Evolutionary conservation across 208 protist species (phyloP).

Genomic region (Leptomonas pyrrhocoris): DNA sequence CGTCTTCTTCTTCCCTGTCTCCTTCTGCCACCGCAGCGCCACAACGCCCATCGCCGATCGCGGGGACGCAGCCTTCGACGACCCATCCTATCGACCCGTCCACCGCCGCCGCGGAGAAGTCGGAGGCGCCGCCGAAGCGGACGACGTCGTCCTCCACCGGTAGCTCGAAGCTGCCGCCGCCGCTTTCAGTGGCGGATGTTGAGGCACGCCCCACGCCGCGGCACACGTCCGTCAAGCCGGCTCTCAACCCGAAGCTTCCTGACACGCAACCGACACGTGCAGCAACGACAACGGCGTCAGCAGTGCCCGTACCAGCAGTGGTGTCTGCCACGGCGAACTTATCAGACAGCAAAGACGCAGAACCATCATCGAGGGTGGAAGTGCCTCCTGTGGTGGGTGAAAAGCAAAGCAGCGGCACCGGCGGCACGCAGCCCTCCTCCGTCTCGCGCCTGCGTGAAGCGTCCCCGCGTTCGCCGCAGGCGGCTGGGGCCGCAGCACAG

Average conservation of each 20-base stretch:
- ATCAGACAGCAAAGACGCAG: not conserved
- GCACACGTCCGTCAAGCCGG: not conserved
- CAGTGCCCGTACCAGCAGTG: not conserved
- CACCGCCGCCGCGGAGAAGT: not conserved
- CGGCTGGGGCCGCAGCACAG: not conserved
- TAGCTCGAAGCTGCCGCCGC: not conserved
- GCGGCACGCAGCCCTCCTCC: not conserved
- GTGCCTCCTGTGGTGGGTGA: not conserved
- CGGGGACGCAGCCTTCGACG: not conserved
- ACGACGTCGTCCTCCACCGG: not conserved
- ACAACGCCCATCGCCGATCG: no score
- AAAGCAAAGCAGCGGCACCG: not conserved
- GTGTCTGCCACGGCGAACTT: not conserved
- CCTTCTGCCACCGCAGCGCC: no score
- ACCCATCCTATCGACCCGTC: constrained; percentile 1
- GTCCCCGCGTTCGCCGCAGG: constrained; percentile 11
- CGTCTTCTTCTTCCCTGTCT: no score
- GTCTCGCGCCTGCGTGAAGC: constrained; percentile 5
- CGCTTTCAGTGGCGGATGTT: constrained; percentile 7
- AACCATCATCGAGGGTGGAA: not conserved
- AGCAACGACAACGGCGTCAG: not conserved
- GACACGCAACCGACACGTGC: not conserved
- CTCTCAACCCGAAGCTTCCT: not conserved
- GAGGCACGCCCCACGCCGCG: not conserved
- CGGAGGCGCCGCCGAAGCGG: not conserved